Percentiles rank a stretch among this genome's conserved stretches.
Conservation (phyloP, 164 flowering plant genomes). For the Chimonanthus salicifolius region DNA sequence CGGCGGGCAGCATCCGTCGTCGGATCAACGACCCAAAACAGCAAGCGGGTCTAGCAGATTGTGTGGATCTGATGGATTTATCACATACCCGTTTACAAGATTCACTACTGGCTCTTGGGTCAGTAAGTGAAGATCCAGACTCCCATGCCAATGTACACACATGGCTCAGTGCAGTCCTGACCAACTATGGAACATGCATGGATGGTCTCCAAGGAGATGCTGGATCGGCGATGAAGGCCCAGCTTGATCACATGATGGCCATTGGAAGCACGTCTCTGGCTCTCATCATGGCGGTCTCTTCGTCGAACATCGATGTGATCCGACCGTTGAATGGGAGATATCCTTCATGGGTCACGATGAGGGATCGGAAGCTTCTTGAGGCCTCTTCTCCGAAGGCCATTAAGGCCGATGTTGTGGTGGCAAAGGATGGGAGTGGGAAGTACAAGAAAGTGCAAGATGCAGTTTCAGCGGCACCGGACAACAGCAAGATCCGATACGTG, state of each 20-base stretch:
- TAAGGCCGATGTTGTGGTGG: constrained; percentile 37
- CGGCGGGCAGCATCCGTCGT: not conserved
- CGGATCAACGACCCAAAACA: constrained; percentile 1
- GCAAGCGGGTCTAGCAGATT: constrained; percentile 2
- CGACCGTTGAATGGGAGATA: constrained; percentile 6
- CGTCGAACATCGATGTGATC: not conserved
- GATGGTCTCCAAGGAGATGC: constrained; percentile 28
- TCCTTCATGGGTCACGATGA: constrained; percentile 31
- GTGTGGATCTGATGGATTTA: constrained; percentile 2
- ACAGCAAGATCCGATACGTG: constrained; percentile 24
- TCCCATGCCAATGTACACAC: not conserved
- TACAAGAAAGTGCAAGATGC: constrained; percentile 43
- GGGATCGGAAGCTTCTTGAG: constrained; percentile 24
- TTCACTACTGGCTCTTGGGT: not conserved
- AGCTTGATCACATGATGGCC: constrained; percentile 23
- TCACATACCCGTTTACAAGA: not conserved
- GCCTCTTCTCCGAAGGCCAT: constrained; percentile 11
- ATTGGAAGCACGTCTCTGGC: constrained; percentile 30
- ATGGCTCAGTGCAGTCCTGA: constrained; percentile 6
- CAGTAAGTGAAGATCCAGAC: not conserved
- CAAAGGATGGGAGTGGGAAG: constrained; percentile 41
- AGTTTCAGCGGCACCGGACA: constrained; percentile 26
- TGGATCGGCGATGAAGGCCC: constrained; percentile 15
- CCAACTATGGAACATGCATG: constrained; percentile 40
- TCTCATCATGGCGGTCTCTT: constrained; percentile 25